Evolutionary conservation across 257 asterid genomes (phyloP), one percentile per base, ranked within the genome.

Genomic region (Gynochthodes officinalis): DNA sequence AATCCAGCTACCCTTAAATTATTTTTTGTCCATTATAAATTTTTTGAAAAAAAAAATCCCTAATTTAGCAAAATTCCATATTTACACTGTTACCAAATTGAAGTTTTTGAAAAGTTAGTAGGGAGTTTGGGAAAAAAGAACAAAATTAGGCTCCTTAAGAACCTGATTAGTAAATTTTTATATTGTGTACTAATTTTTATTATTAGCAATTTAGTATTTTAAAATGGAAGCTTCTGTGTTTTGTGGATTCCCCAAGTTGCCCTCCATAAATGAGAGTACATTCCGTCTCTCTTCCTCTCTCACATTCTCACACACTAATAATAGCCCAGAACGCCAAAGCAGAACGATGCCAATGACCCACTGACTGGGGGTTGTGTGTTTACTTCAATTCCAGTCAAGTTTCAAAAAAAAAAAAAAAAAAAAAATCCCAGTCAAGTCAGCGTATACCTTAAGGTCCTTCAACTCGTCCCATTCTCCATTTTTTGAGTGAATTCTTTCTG

Each of bases 391-490:
- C 30, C 9, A 63, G 48, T 63, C 71, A 73, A 72, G 81, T 83
- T n/a, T n/a, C n/a, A n/a, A n/a, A n/a, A n/a, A n/a, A n/a, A n/a
- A n/a, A n/a, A n/a, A n/a, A n/a, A n/a, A n/a, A n/a, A n/a, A n/a
- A n/a, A n/a, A n/a, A n/a, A 12, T 35, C 57, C 55, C 44, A 27
- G 44, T 68, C 71, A 73, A 72, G 81, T 83, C 89, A 81, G 79
- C 84, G 77, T 81, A 46, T 65, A 75, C 64, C 67, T 60, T 61
- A 72, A 83, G 84, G 80, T 74, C 52, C 50, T 76, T 53, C 44
- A 23, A 67, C 42, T 77, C 33, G 57, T 75, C 35, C 60, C 35
- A 28, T 75, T 40, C 15, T 40, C 52, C 18, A 13, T 35, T 50
- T 28, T 33, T 61, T 18, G 16, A 21, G 1, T 12, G 5, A 44